Evolutionary conservation across 2,329 filamentous ascomycete species (phyloP).

Genomic region (Phoma sp.): DNA sequence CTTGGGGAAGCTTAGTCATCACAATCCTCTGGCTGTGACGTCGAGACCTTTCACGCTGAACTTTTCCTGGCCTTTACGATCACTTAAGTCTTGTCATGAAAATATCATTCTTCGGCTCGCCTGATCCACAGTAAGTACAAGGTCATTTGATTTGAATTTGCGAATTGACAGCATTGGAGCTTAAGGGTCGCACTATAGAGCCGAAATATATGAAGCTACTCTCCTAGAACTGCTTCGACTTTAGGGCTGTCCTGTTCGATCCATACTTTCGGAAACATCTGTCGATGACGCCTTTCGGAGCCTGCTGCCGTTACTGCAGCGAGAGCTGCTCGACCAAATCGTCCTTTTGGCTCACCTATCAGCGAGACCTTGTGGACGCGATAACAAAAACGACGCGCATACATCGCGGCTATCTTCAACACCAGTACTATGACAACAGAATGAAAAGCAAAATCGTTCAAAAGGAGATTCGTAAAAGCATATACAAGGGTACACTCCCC

Average conservation of each 20-base stretch:
- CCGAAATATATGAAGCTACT: not conserved
- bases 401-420: not conserved
- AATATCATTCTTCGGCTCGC: not conserved
- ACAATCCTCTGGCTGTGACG: not conserved
- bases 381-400: not conserved
- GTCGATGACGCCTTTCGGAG: not conserved
- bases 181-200: not conserved
- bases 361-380: not conserved
- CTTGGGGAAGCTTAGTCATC: not conserved
- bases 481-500: not conserved
- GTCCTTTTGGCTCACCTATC: not conserved
- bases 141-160: too few species aligned
- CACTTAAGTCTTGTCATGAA: not conserved
- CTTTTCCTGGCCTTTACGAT: not conserved
- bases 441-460: not conserved
- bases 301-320: not conserved
- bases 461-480: not conserved
- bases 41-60: not conserved
- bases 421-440: constrained; percentile 5
- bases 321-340: not conserved
- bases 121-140: not conserved
- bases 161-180: not conserved
- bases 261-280: not conserved
- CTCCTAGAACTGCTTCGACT: not conserved
- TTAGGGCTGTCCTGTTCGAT: not conserved